These are phyloP conservation scores for Staphylotrichum longicolle DNA, from an alignment of 495 filamentous ascomycete genomes.

Conservation along the genomic window DNA sequence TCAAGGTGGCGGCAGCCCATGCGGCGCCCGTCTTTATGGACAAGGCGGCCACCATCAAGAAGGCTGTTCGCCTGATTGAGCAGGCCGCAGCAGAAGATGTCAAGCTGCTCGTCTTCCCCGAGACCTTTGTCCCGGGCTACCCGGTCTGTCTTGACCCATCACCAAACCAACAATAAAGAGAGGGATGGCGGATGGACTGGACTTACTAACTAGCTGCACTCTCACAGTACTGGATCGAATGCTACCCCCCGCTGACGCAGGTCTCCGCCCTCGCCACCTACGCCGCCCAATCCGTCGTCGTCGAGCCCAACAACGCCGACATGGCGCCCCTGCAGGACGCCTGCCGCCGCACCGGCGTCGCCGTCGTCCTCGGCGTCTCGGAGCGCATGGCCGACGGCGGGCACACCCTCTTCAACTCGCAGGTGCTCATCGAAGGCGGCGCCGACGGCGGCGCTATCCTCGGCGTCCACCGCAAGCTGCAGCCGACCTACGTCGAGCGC, in stretches of 20 bases:
- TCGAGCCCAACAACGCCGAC: slow-evolving; percentile 29
- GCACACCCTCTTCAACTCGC: slow-evolving; percentile 45
- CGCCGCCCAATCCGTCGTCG: slow-evolving; percentile 37
- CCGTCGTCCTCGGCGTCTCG: slow-evolving; percentile 40
- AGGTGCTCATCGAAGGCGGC: slow-evolving; percentile 40
- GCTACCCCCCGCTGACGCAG: slow-evolving; percentile 33
- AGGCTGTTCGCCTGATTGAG: slow-evolving; percentile 32
- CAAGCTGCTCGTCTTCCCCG: slow-evolving; percentile 38
- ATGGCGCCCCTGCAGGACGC: slow-evolving; percentile 36
- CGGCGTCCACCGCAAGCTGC: slow-evolving; percentile 49
- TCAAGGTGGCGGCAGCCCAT: slow-evolving; percentile 37
- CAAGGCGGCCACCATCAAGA: slow-evolving; percentile 34
- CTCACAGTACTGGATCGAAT: slow-evolving; percentile 35
- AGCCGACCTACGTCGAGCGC: slow-evolving; percentile 50
- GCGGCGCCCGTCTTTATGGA: slow-evolving; percentile 40
- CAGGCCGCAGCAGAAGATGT: slow-evolving; percentile 30
- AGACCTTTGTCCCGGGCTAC: slow-evolving; percentile 39
- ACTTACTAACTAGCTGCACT: not conserved
- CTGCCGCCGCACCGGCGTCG: slow-evolving; percentile 31
- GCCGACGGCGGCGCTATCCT: slow-evolving; percentile 41
- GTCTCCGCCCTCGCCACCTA: slow-evolving; percentile 31
- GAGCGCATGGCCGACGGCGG: slow-evolving; percentile 38
- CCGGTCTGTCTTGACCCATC: slow-evolving; percentile 16
- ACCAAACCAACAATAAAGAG: too few species aligned
- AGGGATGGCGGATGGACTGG: too few species aligned